phyloP scores from a whole-genome alignment of 345 rosid genomes.

The Salix koriyanagi region DNA sequence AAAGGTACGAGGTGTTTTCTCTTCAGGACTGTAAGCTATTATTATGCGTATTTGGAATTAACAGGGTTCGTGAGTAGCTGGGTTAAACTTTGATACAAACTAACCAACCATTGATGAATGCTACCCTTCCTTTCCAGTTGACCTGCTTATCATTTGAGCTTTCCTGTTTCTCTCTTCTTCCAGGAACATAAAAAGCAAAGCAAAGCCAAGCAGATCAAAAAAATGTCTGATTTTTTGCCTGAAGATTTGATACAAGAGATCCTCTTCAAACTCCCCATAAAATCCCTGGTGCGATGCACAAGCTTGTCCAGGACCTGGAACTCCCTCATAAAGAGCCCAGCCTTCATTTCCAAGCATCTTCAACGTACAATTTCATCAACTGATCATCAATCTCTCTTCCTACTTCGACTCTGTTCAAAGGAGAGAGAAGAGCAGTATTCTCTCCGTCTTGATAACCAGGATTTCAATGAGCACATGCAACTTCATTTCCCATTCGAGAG shows the following conservation, averaged over 20 bases:
- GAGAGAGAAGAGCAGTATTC: background rate
- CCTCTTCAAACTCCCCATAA: background rate
- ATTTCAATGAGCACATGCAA: background rate
- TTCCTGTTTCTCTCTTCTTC: too few relatives aligned
- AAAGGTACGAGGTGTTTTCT: too few relatives aligned
- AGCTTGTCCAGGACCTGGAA: background rate
- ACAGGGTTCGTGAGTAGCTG: too few relatives aligned
- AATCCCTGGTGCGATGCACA: background rate
- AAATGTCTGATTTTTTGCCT: conserved; percentile 1
- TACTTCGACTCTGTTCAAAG: background rate
- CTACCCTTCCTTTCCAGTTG: too few relatives aligned
- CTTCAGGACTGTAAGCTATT: too few relatives aligned
- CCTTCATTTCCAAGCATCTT: background rate
- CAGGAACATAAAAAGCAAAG: too few relatives aligned
- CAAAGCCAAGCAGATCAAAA: too few relatives aligned
- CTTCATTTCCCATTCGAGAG: background rate
- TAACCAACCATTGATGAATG: too few relatives aligned
- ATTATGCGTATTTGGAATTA: too few relatives aligned
- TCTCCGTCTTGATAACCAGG: background rate
- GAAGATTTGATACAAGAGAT: background rate
- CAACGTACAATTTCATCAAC: background rate
- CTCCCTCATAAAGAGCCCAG: background rate
- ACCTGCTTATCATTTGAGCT: too few relatives aligned
- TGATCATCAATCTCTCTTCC: background rate
- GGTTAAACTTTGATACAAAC: too few relatives aligned